phyloP scores from a whole-genome alignment of 768 basidiomycete genomes.

The Lactarius tabidus region DNA sequence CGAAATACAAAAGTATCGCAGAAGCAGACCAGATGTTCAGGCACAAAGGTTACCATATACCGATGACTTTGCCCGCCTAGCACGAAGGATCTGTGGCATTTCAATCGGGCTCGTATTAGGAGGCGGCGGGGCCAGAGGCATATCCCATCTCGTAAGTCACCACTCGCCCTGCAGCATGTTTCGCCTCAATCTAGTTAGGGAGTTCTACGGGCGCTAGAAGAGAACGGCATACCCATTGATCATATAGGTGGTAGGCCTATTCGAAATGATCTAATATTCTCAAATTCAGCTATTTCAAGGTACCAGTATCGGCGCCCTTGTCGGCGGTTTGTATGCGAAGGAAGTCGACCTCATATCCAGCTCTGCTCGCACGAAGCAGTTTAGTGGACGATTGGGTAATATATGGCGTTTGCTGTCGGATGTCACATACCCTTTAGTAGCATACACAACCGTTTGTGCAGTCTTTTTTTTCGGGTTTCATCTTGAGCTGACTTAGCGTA shows the following conservation, averaged over 20 bases:
- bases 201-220: slow-evolving; percentile 87
- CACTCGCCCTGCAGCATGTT: slow-evolving; percentile 34
- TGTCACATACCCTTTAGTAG: slow-evolving; percentile 87
- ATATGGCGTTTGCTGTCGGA: slow-evolving; percentile 93
- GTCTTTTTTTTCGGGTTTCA: slow-evolving; percentile 6
- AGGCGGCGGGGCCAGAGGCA: slow-evolving; percentile 95
- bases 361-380: slow-evolving; percentile 84
- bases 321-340: slow-evolving; percentile 92
- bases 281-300: slow-evolving; percentile 36
- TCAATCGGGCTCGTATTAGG: slow-evolving; percentile 93
- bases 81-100: slow-evolving; percentile 86
- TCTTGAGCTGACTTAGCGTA: slow-evolving; percentile 4
- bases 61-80: slow-evolving; percentile 90
- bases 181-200: slow-evolving; percentile 49
- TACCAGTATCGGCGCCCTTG: slow-evolving; percentile 88
- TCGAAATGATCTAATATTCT: background rate
- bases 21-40: slow-evolving; percentile 53
- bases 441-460: slow-evolving; percentile 74
- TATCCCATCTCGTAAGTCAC: slow-evolving; percentile 56
- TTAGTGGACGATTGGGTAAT: slow-evolving; percentile 87
- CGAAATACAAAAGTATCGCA: slow-evolving; percentile 83
- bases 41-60: slow-evolving; percentile 77
- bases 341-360: slow-evolving; percentile 89
- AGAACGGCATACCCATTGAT: slow-evolving; percentile 90
- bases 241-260: slow-evolving; percentile 67